Evolutionary conservation across 2,329 filamentous ascomycete species (phyloP), one percentile per base, ranked within the genome.

Genomic region (Colletotrichum phormii): DNA sequence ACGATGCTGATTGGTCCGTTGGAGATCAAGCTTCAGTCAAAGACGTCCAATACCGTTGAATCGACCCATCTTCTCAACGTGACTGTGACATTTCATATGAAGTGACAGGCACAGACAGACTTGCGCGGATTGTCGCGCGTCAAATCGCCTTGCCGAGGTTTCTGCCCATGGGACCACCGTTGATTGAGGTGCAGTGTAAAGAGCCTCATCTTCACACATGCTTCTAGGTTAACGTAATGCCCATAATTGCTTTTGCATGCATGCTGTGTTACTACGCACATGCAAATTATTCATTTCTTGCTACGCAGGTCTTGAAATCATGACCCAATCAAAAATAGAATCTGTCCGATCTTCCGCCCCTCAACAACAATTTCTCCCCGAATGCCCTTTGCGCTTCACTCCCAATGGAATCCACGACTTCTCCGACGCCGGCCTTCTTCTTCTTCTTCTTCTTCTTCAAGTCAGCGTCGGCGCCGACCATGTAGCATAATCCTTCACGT

Each of bases 381-480:
- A 33, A 18, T 26, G n/a, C 22, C 46, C 29, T 22, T 26, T 29
- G n/a, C 46, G n/a, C 12, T 53, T 35, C 7, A 9, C 46, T 22
- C 31, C 24, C 13, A 15, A n/a, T 35, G 46, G 12, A 49, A 4
- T 4, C 18, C 42, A 22, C 22, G n/a, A 15, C 29, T 22, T 2
- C 9, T 22, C 22, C 46, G 13, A 22, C 46, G 12, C n/a, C n/a
- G 31, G 26, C 24, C 18, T 15, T 42, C 37, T 42, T 42, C 13
- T 15, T 53, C 15, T 42, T 42, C 13, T 18, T 33, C 18, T 18
- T 42, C 37, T 42, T 42, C 13, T 11, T 53, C 15, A 71, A 37
- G 70, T 54, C n/a, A 72, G 60, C 11, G 42, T 55, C 15, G 66
- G 60, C 7, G 55, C 60, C 35, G 42, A 59, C 60, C 70, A 71